Base-by-base conservation (phyloP, 1,284 basidiomycete genomes). In the Rhodotorula sp. region DNA sequence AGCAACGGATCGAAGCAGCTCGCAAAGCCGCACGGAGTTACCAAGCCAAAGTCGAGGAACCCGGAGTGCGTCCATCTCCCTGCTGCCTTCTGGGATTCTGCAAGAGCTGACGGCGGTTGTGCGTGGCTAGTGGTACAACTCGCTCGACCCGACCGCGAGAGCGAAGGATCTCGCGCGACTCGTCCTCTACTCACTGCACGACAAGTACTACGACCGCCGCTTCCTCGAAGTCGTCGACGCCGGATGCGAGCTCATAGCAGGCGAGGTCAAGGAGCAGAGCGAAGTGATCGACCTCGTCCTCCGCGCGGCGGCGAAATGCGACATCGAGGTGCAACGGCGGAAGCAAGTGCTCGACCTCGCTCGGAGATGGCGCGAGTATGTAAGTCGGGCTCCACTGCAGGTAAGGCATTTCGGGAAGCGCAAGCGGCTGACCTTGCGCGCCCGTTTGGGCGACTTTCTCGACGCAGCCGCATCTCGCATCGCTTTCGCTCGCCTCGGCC, bases 391-490 rank as follows among this genome's bases (percentile, higher is more conserved):
- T 38, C 31, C 12, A 34, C 26, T 5, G 8, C 18, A 50, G n/a
- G 21, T 10, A 21, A 28, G 8, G 38, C 15, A 7, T 6, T 16
- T 3, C 23, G 5, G n/a, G 38, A 6, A 6, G 15, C 1, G 5
- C 10, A 43, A 43, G 38, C 10, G 38, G 59, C 60, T 50, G 31
- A 47, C 21, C 12, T 16, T 21, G 26, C 5, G 7, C n/a, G 5
- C 15, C 2, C 14, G 26, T 28, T 55, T 23, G 19, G 49, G 21
- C 38, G 38, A 43, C 38, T 12, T 43, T 43, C 38, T 7, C 1
- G 18, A 15, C 50, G 10, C 43, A 67, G 66, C 66, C 66, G 48
- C 62, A 67, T 56, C 66, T 67, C 23, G 56, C 61, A 21, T 62
- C 66, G 6, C 56, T 62, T 19, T 62, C 66, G 4, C 50, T 54